phyloP scores from a whole-genome alignment of 139 green algal genomes.

The Nannochloris sp. region DNA sequence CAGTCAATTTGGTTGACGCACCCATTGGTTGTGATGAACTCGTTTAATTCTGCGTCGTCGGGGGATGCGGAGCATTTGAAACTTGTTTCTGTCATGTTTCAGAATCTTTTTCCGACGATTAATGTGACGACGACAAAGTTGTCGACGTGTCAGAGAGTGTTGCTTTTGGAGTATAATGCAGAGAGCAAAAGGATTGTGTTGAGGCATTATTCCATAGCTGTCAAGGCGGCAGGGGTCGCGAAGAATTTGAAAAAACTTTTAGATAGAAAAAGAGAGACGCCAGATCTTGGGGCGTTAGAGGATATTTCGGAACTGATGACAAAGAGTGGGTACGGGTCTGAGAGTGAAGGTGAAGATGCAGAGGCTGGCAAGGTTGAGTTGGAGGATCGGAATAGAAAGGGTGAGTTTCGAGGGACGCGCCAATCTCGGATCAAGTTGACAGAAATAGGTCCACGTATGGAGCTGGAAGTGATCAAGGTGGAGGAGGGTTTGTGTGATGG shows the following conservation, averaged over 20 bases:
- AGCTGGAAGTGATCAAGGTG: conserved; percentile 88
- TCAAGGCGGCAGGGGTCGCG: conserved; percentile 17
- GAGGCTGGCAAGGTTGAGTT: neutral
- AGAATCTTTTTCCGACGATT: conserved; percentile 94
- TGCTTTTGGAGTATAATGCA: conserved; percentile 67
- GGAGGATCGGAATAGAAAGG: neutral
- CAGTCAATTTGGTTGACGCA: conserved; percentile 50
- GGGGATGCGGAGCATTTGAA: conserved; percentile 53
- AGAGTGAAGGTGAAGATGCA: conserved; percentile 34
- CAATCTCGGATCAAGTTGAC: conserved; percentile 2
- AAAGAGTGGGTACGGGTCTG: conserved; percentile 70
- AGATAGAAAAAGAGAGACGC: conserved; percentile 30
- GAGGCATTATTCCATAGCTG: conserved; percentile 81
- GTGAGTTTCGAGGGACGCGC: neutral
- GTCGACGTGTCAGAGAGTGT: conserved; percentile 62
- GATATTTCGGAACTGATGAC: conserved; percentile 87
- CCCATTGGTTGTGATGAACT: conserved; percentile 90
- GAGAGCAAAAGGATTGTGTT: conserved; percentile 54
- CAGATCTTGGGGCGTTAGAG: conserved; percentile 60
- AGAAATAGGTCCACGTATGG: conserved; percentile 75
- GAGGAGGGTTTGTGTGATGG: conserved; percentile 89
- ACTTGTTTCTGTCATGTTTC: conserved; percentile 66
- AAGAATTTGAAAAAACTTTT: conserved; percentile 71
- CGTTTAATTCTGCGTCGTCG: conserved; percentile 45
- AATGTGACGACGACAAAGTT: conserved; percentile 80